Evolutionary conservation across 495 filamentous ascomycete genomes (phyloP).

Genomic region (Tirmania nivea): DNA sequence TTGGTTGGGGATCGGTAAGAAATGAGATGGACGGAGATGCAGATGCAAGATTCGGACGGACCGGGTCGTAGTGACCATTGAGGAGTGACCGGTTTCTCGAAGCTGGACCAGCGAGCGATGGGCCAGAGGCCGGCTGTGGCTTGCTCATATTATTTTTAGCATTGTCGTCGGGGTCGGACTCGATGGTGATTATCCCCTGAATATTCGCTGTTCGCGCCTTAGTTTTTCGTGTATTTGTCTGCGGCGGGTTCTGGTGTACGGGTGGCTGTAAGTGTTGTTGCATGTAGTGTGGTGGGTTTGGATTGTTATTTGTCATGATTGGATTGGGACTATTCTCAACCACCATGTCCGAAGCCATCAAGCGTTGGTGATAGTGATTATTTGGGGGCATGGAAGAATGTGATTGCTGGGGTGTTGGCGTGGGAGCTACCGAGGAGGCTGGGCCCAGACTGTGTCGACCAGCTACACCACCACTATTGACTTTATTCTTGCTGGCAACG

Average conservation of each 20-base stretch:
- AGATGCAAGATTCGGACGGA: slow-evolving; percentile 14
- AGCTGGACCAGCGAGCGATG: not conserved
- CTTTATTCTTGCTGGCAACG: too few species aligned
- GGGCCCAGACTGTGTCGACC: not conserved
- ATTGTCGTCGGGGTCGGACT: not conserved
- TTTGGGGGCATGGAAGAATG: not conserved
- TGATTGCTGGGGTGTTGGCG: not conserved
- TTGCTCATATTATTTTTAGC: slow-evolving; percentile 5
- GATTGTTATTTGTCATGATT: not conserved
- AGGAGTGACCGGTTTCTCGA: slow-evolving; percentile 1
- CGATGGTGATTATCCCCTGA: not conserved
- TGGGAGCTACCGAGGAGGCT: not conserved
- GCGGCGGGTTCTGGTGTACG: not conserved
- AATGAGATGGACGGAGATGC: slow-evolving; percentile 20
- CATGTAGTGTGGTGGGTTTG: not conserved
- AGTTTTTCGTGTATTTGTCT: not conserved
- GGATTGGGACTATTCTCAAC: not conserved
- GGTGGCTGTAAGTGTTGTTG: not conserved
- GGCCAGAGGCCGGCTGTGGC: not conserved
- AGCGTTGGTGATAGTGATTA: not conserved
- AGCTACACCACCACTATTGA: not conserved
- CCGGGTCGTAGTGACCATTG: not conserved
- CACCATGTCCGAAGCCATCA: not conserved
- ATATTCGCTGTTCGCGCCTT: not conserved
- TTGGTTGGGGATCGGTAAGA: slow-evolving; percentile 15